Base-by-base conservation (phyloP, 208 protist species). In the Trypanosoma grayi region DNA sequence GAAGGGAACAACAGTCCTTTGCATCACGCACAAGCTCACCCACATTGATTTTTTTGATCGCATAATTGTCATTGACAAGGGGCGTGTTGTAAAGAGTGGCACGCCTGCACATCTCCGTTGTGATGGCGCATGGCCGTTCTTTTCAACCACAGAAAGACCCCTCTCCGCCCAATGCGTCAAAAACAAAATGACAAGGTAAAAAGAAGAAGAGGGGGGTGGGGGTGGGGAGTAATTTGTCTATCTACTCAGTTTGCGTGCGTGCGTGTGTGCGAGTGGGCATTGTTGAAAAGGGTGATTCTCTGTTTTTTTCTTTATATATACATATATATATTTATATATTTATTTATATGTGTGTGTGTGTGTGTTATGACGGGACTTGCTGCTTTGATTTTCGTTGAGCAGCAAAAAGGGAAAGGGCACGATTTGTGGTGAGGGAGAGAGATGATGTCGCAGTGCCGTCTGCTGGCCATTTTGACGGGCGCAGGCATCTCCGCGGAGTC, bases 401-500 rank as follows among this genome's bases (percentile, higher is more conserved):
- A 11, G 27, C 2, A n/a, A n/a, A n/a, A n/a, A 25, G 2, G 2
- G 18, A 27, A 36, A 14, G 50, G 7, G 1, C 24, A 37, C 28
- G 50, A 43, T n/a, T 4, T 2, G 39, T 3, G 16, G 14, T 10
- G 4, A 5, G 10, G 14, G 11, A 10, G 10, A 18, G 18, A n/a
- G 10, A n/a, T 39, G 20, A 56, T 65, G 20, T 20, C 37, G 36
- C 57, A 30, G 10, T 27, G 10, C 50, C 58, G 70, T 4, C 57
- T 69, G 31, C 73, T 93, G 34, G 78, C 70, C 14, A 73, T 89
- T 50, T 73, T 93, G 40, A 90, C 87, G 5, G 83, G 87, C 4
- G 87, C 87, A 27, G 83, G 87, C 31, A 83, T 90, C 41, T 90
- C 83, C 22, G 83, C 81, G 25, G 83, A 90, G 62, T 87, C 79